Conservation (phyloP, 2,329 filamentous ascomycete genomes). For the Pseudocercospora macadamiae region DNA sequence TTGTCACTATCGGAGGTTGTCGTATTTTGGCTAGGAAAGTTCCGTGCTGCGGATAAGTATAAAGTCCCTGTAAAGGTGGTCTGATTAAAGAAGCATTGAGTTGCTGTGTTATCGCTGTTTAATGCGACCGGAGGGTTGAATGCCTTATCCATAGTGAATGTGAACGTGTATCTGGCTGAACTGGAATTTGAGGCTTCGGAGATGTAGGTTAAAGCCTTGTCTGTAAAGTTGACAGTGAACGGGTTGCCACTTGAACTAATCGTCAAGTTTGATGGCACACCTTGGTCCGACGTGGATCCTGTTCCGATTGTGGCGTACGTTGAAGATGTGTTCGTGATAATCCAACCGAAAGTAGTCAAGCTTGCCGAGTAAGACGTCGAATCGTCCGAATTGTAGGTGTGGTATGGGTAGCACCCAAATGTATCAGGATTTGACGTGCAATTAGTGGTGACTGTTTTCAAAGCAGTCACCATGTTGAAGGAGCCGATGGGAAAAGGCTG, state of each 20-base stretch:
- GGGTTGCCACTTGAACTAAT: constrained; percentile 59
- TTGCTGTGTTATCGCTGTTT: constrained; percentile 48
- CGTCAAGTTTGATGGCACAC: constrained; percentile 40
- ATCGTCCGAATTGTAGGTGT: constrained; percentile 48
- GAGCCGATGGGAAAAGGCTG: constrained; percentile 62
- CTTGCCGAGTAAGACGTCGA: constrained; percentile 36
- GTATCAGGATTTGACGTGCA: constrained; percentile 63
- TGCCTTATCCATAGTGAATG: constrained; percentile 55
- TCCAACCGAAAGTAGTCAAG: constrained; percentile 63
- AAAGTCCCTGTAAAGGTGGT: constrained; percentile 61
- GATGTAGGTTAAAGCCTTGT: constrained; percentile 54
- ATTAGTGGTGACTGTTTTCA: constrained; percentile 55
- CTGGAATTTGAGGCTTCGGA: constrained; percentile 47
- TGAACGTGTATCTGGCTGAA: constrained; percentile 63
- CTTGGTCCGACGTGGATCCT: constrained; percentile 60
- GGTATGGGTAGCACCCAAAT: constrained; percentile 66
- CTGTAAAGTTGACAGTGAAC: constrained; percentile 60
- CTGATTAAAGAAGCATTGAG: constrained; percentile 61
- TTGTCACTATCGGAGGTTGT: constrained; percentile 19
- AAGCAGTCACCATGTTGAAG: constrained; percentile 63
- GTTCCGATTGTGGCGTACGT: constrained; percentile 50
- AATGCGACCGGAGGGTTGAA: constrained; percentile 54
- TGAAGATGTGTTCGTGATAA: constrained; percentile 51
- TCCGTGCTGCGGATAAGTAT: constrained; percentile 46
- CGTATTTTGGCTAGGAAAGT: constrained; percentile 24